Evolutionary conservation across 2,329 filamentous ascomycete genomes (phyloP), one percentile per base, ranked within the genome.

Genomic region (Ambrosiella beaveri): DNA sequence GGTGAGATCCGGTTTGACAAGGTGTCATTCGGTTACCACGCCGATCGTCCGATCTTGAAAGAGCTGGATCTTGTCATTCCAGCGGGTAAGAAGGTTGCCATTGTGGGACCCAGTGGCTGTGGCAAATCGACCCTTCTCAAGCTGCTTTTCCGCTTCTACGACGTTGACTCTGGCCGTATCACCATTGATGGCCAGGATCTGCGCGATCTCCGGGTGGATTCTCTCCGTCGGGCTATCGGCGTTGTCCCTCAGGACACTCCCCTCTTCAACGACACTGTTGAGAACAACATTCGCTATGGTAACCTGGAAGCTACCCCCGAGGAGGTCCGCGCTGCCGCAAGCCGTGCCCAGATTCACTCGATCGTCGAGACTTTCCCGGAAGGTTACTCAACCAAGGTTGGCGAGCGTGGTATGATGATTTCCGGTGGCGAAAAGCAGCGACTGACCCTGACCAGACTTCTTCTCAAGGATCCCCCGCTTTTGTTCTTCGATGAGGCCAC

Each of bases 171-270:
- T 41, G 93, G 93, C 1, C 82, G 85, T 57, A 95, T 98, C 65
- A 73, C 91, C 49, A 88, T 98, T 61, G 93, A 98, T 66, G 89
- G 85, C 56, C 93, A 98, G 67, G 90, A 98, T 67, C 82, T 98
- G 63, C 84, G 87, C 45, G 78, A 88, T 60, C 84, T 98, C 1
- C 83, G 77, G 9, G 70, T 97, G 1, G 88, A 94, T 57, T 94
- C 86, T 40, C 74, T 98, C 36, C 82, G 93, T 6, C 81, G 80
- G 63, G 79, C 86, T 1, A 97, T 98, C 62, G 93, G 93, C 19
- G 91, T 98, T 13, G 93, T 98, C 0, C 93, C 93, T 0, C 94
- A 98, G 68, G 93, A 98, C 65, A 97, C 93, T 0, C 90, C 93
- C 0, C 76, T 98, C 1, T 98, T 98, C 75, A 98, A 98, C 68